These are phyloP conservation scores for Boeremia lycopersici DNA, from an alignment of 2,329 filamentous ascomycete species.

Conservation along the genomic window DNA sequence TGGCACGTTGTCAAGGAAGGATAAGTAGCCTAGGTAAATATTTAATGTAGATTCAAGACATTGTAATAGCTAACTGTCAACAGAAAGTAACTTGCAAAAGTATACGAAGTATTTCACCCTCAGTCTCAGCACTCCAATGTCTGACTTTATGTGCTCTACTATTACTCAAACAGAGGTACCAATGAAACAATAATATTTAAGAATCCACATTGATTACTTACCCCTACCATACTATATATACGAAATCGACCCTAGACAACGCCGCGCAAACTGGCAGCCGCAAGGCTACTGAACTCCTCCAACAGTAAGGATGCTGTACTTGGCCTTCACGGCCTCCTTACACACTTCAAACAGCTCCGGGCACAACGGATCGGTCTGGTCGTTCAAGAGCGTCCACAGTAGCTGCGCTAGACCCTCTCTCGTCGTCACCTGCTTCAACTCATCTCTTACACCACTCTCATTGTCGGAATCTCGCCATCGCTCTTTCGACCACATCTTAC, in stretches of 20 bases:
- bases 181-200: too few relatives aligned
- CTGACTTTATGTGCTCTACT: too few relatives aligned
- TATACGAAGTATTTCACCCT: too few relatives aligned
- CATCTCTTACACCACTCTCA: constrained; percentile 10
- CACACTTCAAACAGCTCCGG: constrained; percentile 21
- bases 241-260: background rate
- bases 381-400: constrained; percentile 31
- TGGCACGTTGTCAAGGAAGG: too few relatives aligned
- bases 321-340: constrained; percentile 26
- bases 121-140: too few relatives aligned
- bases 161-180: too few relatives aligned
- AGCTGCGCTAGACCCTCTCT: constrained; percentile 34
- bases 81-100: too few relatives aligned
- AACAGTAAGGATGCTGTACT: constrained; percentile 22
- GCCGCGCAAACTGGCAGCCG: constrained; percentile 1
- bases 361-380: constrained; percentile 13
- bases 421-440: constrained; percentile 31
- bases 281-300: background rate
- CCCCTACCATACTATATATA: too few relatives aligned
- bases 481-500: constrained; percentile 23
- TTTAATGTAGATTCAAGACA: too few relatives aligned
- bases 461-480: constrained; percentile 9
- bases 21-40: too few relatives aligned
- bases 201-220: too few relatives aligned
- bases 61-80: too few relatives aligned